A percentile compares a stretch with the other conserved stretches of the same genome.
Evolutionary conservation across 2,329 filamentous ascomycete genomes (phyloP).

Genomic region (Neopestalotiopsis rosae): DNA sequence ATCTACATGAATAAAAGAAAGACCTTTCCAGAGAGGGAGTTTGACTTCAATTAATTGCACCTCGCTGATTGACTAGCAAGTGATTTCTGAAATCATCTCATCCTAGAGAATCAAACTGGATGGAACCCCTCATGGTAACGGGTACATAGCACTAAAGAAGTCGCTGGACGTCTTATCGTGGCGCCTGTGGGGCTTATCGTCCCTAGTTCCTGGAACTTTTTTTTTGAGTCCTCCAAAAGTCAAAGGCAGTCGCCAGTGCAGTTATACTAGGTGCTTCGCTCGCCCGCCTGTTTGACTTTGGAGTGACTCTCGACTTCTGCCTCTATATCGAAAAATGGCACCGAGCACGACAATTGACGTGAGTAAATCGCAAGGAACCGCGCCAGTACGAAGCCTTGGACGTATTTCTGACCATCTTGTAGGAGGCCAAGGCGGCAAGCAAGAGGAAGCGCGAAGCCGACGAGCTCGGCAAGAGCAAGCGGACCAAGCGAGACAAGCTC

Average conservation of each 20-base stretch:
- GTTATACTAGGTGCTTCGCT: not conserved
- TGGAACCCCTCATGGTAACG: not conserved
- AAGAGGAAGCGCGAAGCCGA: constrained; percentile 54
- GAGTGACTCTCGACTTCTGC: constrained; percentile 1
- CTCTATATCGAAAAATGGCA: constrained; percentile 28
- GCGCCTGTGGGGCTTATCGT: constrained; percentile 17
- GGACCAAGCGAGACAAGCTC: constrained; percentile 42
- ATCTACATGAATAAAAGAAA: not conserved
- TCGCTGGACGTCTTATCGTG: constrained; percentile 11
- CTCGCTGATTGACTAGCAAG: too few species aligned
- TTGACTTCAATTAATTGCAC: too few species aligned
- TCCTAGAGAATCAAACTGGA: not conserved
- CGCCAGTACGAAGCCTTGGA: not conserved
- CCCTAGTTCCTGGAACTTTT: constrained; percentile 14
- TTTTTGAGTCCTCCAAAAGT: constrained; percentile 11
- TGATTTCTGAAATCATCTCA: not conserved
- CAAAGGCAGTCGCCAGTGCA: not conserved
- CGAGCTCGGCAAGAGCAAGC: constrained; percentile 47
- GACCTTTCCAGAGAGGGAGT: too few species aligned
- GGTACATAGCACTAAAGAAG: not conserved
- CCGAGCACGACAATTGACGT: constrained; percentile 31
- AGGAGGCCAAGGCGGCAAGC: constrained; percentile 43
- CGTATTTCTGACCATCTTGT: constrained; percentile 20
- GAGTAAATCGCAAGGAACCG: constrained; percentile 18
- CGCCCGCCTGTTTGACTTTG: constrained; percentile 5